Conservation (phyloP, 2,329 filamentous ascomycete genomes). For the Ceratocystis huliohia region DNA sequence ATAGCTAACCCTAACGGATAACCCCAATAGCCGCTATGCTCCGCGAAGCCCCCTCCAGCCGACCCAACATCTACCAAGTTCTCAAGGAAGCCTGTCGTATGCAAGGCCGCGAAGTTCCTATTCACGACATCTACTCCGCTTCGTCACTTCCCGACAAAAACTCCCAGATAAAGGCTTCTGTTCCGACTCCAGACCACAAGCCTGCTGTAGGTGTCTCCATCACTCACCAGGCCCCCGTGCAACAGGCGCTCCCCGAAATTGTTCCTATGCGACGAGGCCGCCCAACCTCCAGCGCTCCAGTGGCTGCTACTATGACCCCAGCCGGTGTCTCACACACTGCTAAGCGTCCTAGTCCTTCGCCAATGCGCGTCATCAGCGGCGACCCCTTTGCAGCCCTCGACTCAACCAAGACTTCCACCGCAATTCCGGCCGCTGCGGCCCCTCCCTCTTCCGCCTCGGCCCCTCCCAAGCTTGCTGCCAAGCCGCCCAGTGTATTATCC, state of each 20-base stretch:
- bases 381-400: conserved; percentile 92
- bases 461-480: neutral
- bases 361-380: conserved; percentile 52
- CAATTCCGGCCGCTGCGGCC: neutral
- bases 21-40: conserved; percentile 66
- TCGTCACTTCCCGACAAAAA: conserved; percentile 50
- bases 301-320: conserved; percentile 13
- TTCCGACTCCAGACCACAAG: conserved; percentile 39
- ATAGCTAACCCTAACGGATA: conserved; percentile 6
- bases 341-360: conserved; percentile 47
- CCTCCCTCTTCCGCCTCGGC: neutral
- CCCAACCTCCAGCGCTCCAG: conserved; percentile 28
- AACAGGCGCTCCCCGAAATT: conserved; percentile 71
- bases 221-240: conserved; percentile 57
- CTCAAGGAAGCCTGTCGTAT: conserved; percentile 76
- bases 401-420: conserved; percentile 34
- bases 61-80: conserved; percentile 92
- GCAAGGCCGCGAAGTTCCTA: conserved; percentile 73
- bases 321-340: neutral
- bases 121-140: conserved; percentile 71
- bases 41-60: conserved; percentile 60
- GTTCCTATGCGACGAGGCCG: conserved; percentile 88
- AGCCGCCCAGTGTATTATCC: conserved; percentile 8
- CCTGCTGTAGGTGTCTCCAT: conserved; percentile 67
- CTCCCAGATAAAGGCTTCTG: conserved; percentile 39